Evolutionary conservation across 768 basidiomycete genomes (phyloP).

Genomic region (Hebeloma cylindrosporum): DNA sequence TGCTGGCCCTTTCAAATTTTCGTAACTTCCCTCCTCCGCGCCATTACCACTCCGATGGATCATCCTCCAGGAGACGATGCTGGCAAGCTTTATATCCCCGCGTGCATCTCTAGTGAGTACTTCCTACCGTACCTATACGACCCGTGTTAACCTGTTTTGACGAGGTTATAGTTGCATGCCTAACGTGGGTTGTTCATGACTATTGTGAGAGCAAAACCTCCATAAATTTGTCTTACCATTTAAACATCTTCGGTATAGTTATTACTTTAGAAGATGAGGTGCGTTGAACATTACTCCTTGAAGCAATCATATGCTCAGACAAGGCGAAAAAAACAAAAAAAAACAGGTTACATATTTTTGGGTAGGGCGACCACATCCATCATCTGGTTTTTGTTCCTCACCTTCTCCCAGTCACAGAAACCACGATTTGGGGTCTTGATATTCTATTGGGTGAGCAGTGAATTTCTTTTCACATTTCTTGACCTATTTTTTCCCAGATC

Average conservation of each 20-base stretch:
- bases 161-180: conserved; percentile 20
- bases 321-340: background rate
- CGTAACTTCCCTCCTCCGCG: no score
- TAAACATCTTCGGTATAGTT: no score
- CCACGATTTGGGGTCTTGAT: conserved; percentile 35
- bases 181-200: conserved; percentile 26
- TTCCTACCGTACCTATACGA: no score
- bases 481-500: conserved; percentile 33
- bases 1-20: no score
- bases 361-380: conserved; percentile 24
- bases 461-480: no score
- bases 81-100: no score
- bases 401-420: conserved; percentile 32
- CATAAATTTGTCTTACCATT: no score
- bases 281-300: background rate
- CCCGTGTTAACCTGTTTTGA: no score
- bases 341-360: conserved; percentile 38
- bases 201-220: conserved; percentile 23
- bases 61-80: no score
- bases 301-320: no score
- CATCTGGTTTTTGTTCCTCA: background rate
- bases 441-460: conserved; percentile 39
- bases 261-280: conserved; percentile 29
- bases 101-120: no score
- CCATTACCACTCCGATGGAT: no score